Base-by-base conservation (phyloP, 768 basidiomycete species). In the Asterophora lycoperdoides region DNA sequence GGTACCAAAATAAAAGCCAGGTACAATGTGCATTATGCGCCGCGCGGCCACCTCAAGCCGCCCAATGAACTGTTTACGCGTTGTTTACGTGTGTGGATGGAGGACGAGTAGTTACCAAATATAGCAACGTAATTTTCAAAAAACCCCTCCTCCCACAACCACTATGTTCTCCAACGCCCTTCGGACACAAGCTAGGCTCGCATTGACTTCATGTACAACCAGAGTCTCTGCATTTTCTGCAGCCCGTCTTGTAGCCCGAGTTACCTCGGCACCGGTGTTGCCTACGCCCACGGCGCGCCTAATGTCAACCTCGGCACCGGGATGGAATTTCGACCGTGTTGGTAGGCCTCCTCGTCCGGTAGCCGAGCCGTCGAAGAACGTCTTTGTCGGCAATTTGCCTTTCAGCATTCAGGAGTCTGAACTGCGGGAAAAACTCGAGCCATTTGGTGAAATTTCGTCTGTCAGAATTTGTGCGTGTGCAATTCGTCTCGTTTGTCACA, bases 371-470 rank as follows among this genome's bases (percentile, higher is more conserved):
- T 64, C 61, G n/a, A 62, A 62, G 8, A 66, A 65, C 2, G 56
- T 82, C 42, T 81, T 64, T 37, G 54, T 80, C 28, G 75, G 70
- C 8, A 83, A 82, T 53, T n/a, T 83, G n/a, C 77, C 80, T 41
- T 86, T 66, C 60, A 64, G 56, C 14, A 56, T 64, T 33, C 70
- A 68, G 1, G 73, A 70, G 51, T 61, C 60, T 17, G 68, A 79
- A 38, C 41, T 83, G 9, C 48, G 61, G 34, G 67, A 71, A 4
- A 64, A 67, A 14, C 75, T 80, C 55, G 60, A 56, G 17, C 59
- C 66, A 19, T 80, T 74, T 55, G 81, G 80, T 7, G 49, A 62
- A 17, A 51, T 81, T 34, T 48, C 48, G 32, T 54, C 48, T 11
- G 56, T 80, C 36, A 62, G 61, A 30, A 41, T 82, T 37, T 60